Evolutionary conservation across 495 filamentous ascomycete species (phyloP).

Genomic region (Aspergillus sclerotiicarbonarius): DNA sequence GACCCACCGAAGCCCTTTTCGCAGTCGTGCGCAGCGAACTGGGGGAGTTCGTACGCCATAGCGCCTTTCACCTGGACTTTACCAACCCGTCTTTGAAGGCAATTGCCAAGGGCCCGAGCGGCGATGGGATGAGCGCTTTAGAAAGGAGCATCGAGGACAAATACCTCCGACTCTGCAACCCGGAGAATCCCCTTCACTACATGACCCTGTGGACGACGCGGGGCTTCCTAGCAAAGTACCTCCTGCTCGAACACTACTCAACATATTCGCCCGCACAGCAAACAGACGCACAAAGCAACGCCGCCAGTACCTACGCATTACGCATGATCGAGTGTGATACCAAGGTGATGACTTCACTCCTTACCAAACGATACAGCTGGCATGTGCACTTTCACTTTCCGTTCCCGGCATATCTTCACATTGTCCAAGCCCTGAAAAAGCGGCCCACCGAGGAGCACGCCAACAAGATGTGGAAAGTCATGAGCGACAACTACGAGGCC

Average conservation of each 20-base stretch:
- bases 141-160: constrained; percentile 46
- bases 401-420: constrained; percentile 50
- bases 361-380: constrained; percentile 48
- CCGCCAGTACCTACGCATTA: constrained; percentile 39
- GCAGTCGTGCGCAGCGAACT: constrained; percentile 48
- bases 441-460: constrained; percentile 34
- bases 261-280: constrained; percentile 19
- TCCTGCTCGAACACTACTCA: constrained; percentile 47
- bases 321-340: constrained; percentile 48
- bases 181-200: constrained; percentile 50
- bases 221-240: constrained; percentile 40
- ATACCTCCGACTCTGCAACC: constrained; percentile 47
- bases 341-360: constrained; percentile 45
- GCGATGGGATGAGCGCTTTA: constrained; percentile 32
- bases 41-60: constrained; percentile 47
- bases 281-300: constrained; percentile 36
- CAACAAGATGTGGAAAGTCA: constrained; percentile 42
- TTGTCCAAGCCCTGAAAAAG: constrained; percentile 44
- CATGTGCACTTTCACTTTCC: constrained; percentile 47
- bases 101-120: constrained; percentile 24
- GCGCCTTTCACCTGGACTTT: constrained; percentile 49
- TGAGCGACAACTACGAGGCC: constrained; percentile 51
- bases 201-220: constrained; percentile 54
- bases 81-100: constrained; percentile 45
- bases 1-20: constrained; percentile 52